Evolutionary conservation across 2,329 filamentous ascomycete genomes (phyloP), one percentile per base, ranked within the genome.

Genomic region (Hortaea sp.): DNA sequence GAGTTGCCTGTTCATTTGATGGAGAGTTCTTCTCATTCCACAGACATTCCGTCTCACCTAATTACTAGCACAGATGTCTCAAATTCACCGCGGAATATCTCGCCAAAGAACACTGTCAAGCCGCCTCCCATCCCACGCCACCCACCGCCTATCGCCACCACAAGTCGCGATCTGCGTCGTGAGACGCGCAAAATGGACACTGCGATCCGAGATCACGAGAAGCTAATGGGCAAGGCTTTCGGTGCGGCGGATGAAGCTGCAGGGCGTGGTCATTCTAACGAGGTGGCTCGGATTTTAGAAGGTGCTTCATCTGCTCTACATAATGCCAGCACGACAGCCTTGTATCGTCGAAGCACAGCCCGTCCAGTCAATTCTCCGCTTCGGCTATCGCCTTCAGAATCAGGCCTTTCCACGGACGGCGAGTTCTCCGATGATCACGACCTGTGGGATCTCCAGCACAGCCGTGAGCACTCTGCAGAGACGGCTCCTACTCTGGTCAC

Each of bases 191-290:
- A 48, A 6, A 49, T 61, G 13, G 53, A 55, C 13, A 48, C 52
- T 27, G 62, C 68, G 7, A 64, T 71, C 5, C 62, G 62, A 29
- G 64, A 61, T 0, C 49, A 71, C 5, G 68, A 71, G 48, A 58
- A 64, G n/a, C 58, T 71, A 40, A 67, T 70, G 47, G 59, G 68
- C 47, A 64, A 71, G 46, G 69, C 69, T 1, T 55, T 66, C 9
- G 47, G 59, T 1, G 57, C 67, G 29, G 65, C 66, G 5, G 58
- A 66, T 37, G 54, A 63, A 35, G 60, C 61, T 2, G 53, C 59
- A 6, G 52, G 66, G 44, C 52, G 52, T 29, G 55, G 58, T 4
- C 57, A 65, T 28, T 54, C 63, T 5, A 56, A 65, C 12, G 65
- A 70, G 28, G 63, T 70, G 12, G 63, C 65, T 31, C 50, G 58